A percentile compares a stretch with the other conserved stretches of the same genome.
These are phyloP conservation scores for Podaxis sp. DNA, from an alignment of 768 basidiomycete genomes.

Conservation along the genomic window DNA sequence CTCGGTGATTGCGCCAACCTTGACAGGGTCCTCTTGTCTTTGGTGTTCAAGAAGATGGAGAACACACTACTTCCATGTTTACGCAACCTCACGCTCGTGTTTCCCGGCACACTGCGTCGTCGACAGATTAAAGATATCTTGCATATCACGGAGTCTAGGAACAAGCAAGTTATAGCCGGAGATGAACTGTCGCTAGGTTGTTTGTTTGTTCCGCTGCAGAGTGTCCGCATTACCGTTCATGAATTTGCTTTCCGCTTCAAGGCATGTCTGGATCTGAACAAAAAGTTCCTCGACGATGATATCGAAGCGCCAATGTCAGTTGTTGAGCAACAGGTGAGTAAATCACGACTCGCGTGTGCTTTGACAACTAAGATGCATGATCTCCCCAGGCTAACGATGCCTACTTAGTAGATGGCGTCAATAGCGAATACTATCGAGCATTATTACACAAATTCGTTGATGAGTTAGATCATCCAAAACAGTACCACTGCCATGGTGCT, in stretches of 20 bases:
- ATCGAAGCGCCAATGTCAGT: neutral
- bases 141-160: neutral
- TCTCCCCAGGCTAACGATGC: too few relatives aligned
- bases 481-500: too few relatives aligned
- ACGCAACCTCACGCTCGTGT: neutral
- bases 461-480: too few relatives aligned
- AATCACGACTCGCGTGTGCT: too few relatives aligned
- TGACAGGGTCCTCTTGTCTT: neutral
- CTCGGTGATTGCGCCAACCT: neutral
- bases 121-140: neutral
- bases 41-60: neutral
- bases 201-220: neutral
- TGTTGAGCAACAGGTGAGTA: too few relatives aligned
- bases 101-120: neutral
- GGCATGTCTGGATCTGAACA: neutral
- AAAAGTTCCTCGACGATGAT: neutral
- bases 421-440: too few relatives aligned
- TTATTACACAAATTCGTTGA: too few relatives aligned
- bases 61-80: neutral
- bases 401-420: too few relatives aligned
- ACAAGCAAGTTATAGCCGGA: neutral
- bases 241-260: neutral
- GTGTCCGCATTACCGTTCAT: neutral
- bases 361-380: too few relatives aligned
- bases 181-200: neutral